Evolutionary conservation across 305 asterid species (phyloP).

Genomic region (Plantago coronopus): DNA sequence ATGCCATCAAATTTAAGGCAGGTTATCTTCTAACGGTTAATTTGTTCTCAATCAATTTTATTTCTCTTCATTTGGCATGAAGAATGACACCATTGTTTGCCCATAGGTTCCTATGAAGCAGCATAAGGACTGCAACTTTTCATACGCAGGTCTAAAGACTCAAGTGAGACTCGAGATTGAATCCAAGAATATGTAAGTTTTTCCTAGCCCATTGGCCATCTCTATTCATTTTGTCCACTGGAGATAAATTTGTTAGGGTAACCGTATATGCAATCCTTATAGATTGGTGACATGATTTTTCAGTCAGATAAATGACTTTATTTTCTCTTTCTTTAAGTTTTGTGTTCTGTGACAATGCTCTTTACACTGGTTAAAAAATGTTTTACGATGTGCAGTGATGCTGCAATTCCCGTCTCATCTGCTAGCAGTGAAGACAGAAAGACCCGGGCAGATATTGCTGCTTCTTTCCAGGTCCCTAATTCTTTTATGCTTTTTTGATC

Average conservation of each 20-base stretch:
- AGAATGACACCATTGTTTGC: slow-evolving; percentile 28
- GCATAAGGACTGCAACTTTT: slow-evolving; percentile 92
- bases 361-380: slow-evolving; percentile 6
- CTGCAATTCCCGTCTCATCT: slow-evolving; percentile 58
- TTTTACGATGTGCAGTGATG: slow-evolving; percentile 48
- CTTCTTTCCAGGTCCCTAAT: slow-evolving; percentile 78
- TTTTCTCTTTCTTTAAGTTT: not conserved
- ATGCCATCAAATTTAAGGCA: slow-evolving; percentile 62
- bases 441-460: slow-evolving; percentile 90
- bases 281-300: slow-evolving; percentile 11
- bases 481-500: not conserved
- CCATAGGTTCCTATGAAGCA: slow-evolving; percentile 97
- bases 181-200: slow-evolving; percentile 66
- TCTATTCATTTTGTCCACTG: not conserved
- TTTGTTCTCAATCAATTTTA: slow-evolving; percentile 1
- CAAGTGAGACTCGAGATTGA: slow-evolving; percentile 95
- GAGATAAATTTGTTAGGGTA: no score
- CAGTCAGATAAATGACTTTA: not conserved
- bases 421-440: slow-evolving; percentile 64
- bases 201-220: slow-evolving; percentile 6
- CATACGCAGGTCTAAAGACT: slow-evolving; percentile 96
- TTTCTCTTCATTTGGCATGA: slow-evolving; percentile 6
- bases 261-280: not conserved
- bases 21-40: slow-evolving; percentile 23
- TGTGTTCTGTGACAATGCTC: not conserved